Evolutionary conservation across 805 yeast species (phyloP).

Genomic region (Candida peoriensis): DNA sequence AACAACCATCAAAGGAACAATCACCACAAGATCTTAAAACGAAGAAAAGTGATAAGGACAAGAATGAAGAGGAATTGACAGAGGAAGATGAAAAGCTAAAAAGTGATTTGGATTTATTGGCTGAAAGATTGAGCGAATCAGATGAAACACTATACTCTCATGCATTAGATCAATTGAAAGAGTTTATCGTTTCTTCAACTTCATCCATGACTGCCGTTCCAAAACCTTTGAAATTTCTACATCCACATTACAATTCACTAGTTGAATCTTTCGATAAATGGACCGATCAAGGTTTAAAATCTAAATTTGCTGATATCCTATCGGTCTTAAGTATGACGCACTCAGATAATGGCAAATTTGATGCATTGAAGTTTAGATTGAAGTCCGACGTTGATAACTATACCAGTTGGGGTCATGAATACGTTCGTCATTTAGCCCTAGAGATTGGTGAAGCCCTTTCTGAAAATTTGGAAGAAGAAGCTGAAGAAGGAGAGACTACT

Average conservation of each 20-base stretch:
- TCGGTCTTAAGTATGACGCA: slow-evolving; percentile 95
- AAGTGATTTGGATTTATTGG: slow-evolving; percentile 79
- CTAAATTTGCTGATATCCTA: slow-evolving; percentile 75
- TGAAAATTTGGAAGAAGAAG: slow-evolving; percentile 40
- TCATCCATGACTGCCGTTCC: slow-evolving; percentile 99
- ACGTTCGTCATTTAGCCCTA: slow-evolving; percentile 89
- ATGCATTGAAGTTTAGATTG: slow-evolving; percentile 76
- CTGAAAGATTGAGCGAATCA: slow-evolving; percentile 65
- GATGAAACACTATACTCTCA: slow-evolving; percentile 43
- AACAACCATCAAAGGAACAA: slow-evolving; percentile 3
- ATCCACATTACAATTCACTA: slow-evolving; percentile 78
- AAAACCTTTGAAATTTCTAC: slow-evolving; percentile 90
- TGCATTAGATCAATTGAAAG: slow-evolving; percentile 67
- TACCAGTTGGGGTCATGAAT: slow-evolving; percentile 97
- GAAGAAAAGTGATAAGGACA: slow-evolving; percentile 17
- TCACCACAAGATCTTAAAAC: slow-evolving; percentile 6
- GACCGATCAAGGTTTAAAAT: slow-evolving; percentile 44
- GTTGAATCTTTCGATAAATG: slow-evolving; percentile 63
- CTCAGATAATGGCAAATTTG: slow-evolving; percentile 74
- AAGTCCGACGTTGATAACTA: slow-evolving; percentile 51
- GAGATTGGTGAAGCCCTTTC: slow-evolving; percentile 89
- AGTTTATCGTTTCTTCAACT: slow-evolving; percentile 83
- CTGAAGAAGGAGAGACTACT: slow-evolving; percentile 14
- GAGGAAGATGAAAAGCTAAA: slow-evolving; percentile 92
- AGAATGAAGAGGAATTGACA: slow-evolving; percentile 73